Conservation (phyloP, 306 rosid species). For the Carpinus viminea region DNA sequence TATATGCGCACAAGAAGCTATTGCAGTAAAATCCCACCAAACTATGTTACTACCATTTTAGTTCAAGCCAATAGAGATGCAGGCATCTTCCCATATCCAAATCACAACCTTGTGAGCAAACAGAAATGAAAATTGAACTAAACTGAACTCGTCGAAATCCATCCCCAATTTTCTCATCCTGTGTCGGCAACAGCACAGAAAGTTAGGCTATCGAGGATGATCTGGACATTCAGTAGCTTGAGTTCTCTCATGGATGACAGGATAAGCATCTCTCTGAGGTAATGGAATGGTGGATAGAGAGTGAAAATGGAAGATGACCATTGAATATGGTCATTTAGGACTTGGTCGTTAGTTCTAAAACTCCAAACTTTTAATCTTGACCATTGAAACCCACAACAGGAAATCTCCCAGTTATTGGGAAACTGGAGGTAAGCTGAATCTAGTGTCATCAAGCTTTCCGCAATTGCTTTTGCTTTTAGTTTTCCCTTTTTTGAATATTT, state of each 20-base stretch:
- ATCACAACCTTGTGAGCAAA: conserved; percentile 50
- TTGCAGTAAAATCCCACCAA: too few species aligned
- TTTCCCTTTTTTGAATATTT: background rate
- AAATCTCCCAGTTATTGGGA: too few species aligned
- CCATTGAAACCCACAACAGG: too few species aligned
- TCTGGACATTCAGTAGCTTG: conserved; percentile 59
- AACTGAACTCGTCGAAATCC: conserved; percentile 54
- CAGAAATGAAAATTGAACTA: conserved; percentile 69
- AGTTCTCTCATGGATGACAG: conserved; percentile 44
- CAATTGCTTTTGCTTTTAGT: background rate
- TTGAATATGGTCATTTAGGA: too few species aligned
- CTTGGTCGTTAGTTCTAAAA: conserved; percentile 23
- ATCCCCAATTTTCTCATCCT: conserved; percentile 48
- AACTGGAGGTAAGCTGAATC: background rate
- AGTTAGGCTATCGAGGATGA: conserved; percentile 51
- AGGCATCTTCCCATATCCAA: conserved; percentile 53
- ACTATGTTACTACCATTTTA: too few species aligned
- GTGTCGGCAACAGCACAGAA: conserved; percentile 34
- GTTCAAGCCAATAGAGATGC: conserved; percentile 46
- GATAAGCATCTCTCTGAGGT: conserved; percentile 48
- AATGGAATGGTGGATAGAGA: conserved; percentile 35
- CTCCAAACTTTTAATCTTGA: too few species aligned
- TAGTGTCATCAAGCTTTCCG: background rate
- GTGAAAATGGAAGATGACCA: conserved; percentile 23
- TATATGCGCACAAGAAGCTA: too few species aligned